Evolutionary conservation across 495 filamentous ascomycete genomes (phyloP).

Genomic region (Neurospora tetraspora): DNA sequence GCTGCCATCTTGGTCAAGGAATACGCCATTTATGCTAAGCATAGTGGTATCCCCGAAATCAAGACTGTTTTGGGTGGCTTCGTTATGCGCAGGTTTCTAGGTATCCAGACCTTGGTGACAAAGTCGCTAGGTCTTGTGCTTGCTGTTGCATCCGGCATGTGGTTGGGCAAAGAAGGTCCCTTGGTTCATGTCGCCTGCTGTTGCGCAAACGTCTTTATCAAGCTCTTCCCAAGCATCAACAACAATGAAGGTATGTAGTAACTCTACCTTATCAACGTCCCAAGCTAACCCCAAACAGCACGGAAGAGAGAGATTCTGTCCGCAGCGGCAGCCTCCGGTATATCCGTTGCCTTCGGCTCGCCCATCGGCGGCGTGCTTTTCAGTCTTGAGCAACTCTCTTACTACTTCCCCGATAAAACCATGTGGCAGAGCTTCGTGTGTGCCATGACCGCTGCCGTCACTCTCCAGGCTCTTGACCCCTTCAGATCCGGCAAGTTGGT

Average conservation of each 20-base stretch:
- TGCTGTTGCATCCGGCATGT: constrained; percentile 89
- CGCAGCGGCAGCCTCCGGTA: constrained; percentile 86
- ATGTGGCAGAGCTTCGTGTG: constrained; percentile 99
- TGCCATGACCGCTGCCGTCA: constrained; percentile 93
- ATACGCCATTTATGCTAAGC: constrained; percentile 83
- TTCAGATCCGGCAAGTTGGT: constrained; percentile 95
- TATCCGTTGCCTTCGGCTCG: constrained; percentile 95
- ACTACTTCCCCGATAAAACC: constrained; percentile 98
- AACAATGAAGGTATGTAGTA: constrained; percentile 67
- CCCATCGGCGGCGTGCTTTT: constrained; percentile 91
- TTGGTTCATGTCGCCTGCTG: constrained; percentile 97
- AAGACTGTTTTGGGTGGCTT: constrained; percentile 95
- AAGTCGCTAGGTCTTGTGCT: constrained; percentile 90
- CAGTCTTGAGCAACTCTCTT: constrained; percentile 92
- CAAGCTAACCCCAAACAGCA: constrained; percentile 38
- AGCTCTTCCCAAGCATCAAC: constrained; percentile 71
- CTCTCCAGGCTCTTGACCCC: constrained; percentile 84
- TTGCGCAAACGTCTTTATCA: constrained; percentile 93
- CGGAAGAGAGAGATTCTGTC: constrained; percentile 94
- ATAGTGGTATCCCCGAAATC: constrained; percentile 96
- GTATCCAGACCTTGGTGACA: constrained; percentile 82
- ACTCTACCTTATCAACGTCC: neutral
- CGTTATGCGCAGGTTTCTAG: constrained; percentile 85
- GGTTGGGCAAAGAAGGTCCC: constrained; percentile 97
- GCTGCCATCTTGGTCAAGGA: constrained; percentile 72